Evolutionary conservation across 768 basidiomycete species (phyloP).

Genomic region (Heimioporus sp.): DNA sequence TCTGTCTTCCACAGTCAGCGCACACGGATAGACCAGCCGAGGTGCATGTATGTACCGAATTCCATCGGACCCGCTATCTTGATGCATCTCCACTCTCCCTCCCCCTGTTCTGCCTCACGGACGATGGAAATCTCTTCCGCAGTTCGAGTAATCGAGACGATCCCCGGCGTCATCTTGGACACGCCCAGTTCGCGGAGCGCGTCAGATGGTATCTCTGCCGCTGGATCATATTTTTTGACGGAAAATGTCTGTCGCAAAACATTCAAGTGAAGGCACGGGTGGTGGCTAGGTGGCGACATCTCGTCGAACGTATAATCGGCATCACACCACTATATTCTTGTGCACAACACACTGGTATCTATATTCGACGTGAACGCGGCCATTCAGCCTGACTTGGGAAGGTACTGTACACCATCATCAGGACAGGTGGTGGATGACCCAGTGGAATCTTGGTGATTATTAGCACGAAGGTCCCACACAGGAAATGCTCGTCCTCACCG

Average conservation of each 20-base stretch:
- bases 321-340: too few relatives aligned
- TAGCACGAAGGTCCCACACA: not conserved
- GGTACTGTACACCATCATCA: conserved; percentile 58
- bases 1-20: conserved; percentile 31
- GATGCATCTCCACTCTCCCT: conserved; percentile 54
- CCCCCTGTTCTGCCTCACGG: conserved; percentile 40
- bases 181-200: conserved; percentile 26
- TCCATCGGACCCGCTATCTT: conserved; percentile 68
- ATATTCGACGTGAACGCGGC: not conserved
- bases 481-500: conserved; percentile 35
- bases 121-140: conserved; percentile 61
- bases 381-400: conserved; percentile 42
- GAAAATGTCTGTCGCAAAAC: conserved; percentile 45
- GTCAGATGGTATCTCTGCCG: conserved; percentile 33
- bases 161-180: conserved; percentile 28
- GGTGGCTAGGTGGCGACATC: too few relatives aligned
- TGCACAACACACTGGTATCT: not conserved
- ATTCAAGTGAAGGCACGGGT: conserved; percentile 45
- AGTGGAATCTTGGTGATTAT: conserved; percentile 44
- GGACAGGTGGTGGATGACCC: conserved; percentile 45
- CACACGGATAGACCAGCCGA: not conserved
- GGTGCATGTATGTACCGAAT: conserved; percentile 41
- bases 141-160: conserved; percentile 60
- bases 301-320: too few relatives aligned
- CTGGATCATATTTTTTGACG: conserved; percentile 38